Evolutionary conservation across 1,139 yeast species (phyloP), one percentile per base, ranked within the genome.

Genomic region (Pneumocystis sp.): DNA sequence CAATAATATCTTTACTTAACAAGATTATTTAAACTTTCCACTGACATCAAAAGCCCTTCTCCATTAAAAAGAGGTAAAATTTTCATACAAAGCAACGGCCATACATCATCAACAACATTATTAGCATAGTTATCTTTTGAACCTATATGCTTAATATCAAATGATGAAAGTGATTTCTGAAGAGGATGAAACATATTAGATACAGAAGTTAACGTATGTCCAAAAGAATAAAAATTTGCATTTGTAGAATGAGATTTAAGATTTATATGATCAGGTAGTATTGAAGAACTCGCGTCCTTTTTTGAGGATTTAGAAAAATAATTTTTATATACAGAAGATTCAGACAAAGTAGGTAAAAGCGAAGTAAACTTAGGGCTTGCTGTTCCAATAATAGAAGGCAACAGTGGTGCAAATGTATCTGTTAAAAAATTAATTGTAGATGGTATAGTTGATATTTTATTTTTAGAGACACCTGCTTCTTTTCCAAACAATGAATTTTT

Each of bases 11-110:
- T 25, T 59, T 59, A 42, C 61, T 15, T 74, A 1, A 83, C 79
- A 63, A 83, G 74, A 62, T 78, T 79, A 70, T 82, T 83, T 61
- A 82, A 74, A 70, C 83, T 86, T 68, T 84, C 87, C 5, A 84
- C 79, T 0, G 86, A 84, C 0, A 80, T 79, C 29, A 80, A 74
- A 45, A 82, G 70, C 6, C 76, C 76, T 37, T 81, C 83, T 29
- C 82, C 80, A 63, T 77, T 75, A 69, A 83, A 84, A 10, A 84
- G 69, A 0, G 85, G 82, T 37, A 78, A 71, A 0, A 80, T 76
- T 8, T 79, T 72, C 2, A 78, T 73, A 34, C 79, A 75, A 1
- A 84, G 73, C 25, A 81, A 72, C 0, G 78, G 72, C 83, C 85
- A 82, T 1, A 83, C 75, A 50, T 80, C 80, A 66, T 80, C 82